phyloP scores from a whole-genome alignment of 768 basidiomycete genomes.

The Psilocybe sp. region DNA sequence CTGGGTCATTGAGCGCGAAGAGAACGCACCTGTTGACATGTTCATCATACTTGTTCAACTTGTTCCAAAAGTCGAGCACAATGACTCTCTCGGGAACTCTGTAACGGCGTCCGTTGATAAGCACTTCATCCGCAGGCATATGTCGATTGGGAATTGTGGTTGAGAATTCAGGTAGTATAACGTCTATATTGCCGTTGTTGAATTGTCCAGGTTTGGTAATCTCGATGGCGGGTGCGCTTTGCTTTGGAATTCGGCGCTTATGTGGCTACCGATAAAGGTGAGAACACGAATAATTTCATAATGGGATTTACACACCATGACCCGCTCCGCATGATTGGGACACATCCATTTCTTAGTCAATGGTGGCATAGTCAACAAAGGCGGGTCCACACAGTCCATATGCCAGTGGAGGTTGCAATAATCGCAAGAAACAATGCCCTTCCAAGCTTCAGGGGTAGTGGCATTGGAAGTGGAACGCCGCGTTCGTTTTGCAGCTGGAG shows the following conservation, averaged over 20 bases:
- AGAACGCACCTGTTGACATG: constrained; percentile 36
- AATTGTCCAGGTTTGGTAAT: constrained; percentile 68
- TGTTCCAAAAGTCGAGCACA: constrained; percentile 94
- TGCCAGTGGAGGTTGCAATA: constrained; percentile 96
- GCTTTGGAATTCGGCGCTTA: constrained; percentile 78
- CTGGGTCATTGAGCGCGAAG: constrained; percentile 13
- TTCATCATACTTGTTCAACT: constrained; percentile 48
- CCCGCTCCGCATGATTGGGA: constrained; percentile 91
- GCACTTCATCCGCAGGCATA: constrained; percentile 73
- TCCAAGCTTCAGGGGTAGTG: constrained; percentile 54
- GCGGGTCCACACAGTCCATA: constrained; percentile 93
- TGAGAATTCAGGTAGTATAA: constrained; percentile 66
- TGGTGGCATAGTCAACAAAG: constrained; percentile 80
- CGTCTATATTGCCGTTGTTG: constrained; percentile 92
- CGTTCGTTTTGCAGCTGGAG: constrained; percentile 52
- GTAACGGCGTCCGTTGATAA: constrained; percentile 88
- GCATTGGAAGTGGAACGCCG: constrained; percentile 47
- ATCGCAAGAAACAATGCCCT: constrained; percentile 88
- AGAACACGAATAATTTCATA: background rate
- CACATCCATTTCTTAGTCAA: constrained; percentile 98
- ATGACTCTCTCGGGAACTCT: constrained; percentile 91
- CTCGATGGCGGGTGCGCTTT: constrained; percentile 64
- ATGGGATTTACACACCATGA: constrained; percentile 55
- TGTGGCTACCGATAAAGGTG: constrained; percentile 48
- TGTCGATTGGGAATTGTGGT: constrained; percentile 33